These are phyloP conservation scores for Sherardia arvensis DNA, from an alignment of 257 asterid species.

Conservation along the genomic window DNA sequence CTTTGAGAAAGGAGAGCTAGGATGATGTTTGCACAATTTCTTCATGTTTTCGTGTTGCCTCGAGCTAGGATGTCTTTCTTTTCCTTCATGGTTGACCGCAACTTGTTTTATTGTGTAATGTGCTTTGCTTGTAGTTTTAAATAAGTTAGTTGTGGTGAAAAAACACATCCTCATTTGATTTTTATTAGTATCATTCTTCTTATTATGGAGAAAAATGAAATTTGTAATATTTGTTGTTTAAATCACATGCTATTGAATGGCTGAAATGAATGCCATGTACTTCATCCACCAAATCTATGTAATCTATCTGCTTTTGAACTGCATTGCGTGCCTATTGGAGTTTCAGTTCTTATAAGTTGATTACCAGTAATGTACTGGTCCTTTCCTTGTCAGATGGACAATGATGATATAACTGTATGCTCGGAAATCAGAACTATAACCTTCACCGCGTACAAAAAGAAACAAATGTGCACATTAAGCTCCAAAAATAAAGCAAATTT, in stretches of 20 bases:
- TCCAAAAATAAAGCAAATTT: no score
- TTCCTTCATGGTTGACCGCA: background rate
- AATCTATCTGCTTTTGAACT: no score
- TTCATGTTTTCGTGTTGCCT: background rate
- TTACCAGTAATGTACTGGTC: no score
- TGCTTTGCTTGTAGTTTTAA: background rate
- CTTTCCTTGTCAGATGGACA: no score
- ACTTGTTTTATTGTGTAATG: background rate
- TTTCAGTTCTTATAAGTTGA: no score
- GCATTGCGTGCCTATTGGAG: no score
- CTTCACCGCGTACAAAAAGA: no score
- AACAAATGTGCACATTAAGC: background rate
- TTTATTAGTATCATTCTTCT: background rate
- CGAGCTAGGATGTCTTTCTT: background rate
- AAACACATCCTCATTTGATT: background rate
- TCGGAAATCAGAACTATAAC: no score
- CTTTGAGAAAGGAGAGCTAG: slow-evolving; percentile 10
- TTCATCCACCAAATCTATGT: no score
- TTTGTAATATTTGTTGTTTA: background rate
- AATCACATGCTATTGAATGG: background rate
- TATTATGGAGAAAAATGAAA: background rate
- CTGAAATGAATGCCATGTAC: no score
- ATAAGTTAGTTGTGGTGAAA: background rate
- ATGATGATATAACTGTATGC: no score
- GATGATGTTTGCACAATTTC: background rate